phyloP scores from a whole-genome alignment of 2,329 filamentous ascomycete species.

The Cladosporium sp. region DNA sequence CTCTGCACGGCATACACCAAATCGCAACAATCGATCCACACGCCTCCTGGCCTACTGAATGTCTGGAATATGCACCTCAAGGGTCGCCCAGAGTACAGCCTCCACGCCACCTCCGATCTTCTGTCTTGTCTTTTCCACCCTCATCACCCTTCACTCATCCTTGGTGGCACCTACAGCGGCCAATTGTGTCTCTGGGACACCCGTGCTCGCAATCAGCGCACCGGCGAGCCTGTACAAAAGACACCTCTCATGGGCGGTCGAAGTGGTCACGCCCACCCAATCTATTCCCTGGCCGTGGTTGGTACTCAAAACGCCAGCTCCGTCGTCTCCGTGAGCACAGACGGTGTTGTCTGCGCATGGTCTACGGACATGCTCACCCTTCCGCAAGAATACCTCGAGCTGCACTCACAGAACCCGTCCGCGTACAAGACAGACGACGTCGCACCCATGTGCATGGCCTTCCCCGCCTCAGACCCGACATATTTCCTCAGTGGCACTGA shows the following conservation, averaged over 20 bases:
- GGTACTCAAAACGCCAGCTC: constrained; percentile 99
- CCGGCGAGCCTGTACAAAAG: constrained; percentile 77
- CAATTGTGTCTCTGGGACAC: constrained; percentile 98
- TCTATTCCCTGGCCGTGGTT: constrained; percentile 93
- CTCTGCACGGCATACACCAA: constrained; percentile 95
- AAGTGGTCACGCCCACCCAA: constrained; percentile 80
- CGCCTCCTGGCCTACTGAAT: constrained; percentile 87
- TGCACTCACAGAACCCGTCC: constrained; percentile 74
- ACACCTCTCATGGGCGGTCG: constrained; percentile 88
- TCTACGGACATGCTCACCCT: constrained; percentile 97
- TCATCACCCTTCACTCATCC: constrained; percentile 92
- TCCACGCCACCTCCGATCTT: constrained; percentile 94
- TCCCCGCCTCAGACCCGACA: constrained; percentile 90
- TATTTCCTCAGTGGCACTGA: constrained; percentile 97
- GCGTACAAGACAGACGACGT: constrained; percentile 80
- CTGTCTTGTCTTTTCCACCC: constrained; percentile 97
- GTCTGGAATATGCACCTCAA: constrained; percentile 97
- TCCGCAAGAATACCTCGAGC: constrained; percentile 87
- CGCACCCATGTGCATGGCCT: constrained; percentile 89
- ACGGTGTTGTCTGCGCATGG: constrained; percentile 96
- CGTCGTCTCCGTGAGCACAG: constrained; percentile 94
- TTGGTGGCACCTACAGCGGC: constrained; percentile 93
- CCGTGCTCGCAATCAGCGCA: constrained; percentile 65
- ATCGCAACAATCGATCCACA: constrained; percentile 61
- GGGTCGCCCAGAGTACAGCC: constrained; percentile 91